Base-by-base conservation (phyloP, 768 basidiomycete species). In the Dendrothele bispora region DNA sequence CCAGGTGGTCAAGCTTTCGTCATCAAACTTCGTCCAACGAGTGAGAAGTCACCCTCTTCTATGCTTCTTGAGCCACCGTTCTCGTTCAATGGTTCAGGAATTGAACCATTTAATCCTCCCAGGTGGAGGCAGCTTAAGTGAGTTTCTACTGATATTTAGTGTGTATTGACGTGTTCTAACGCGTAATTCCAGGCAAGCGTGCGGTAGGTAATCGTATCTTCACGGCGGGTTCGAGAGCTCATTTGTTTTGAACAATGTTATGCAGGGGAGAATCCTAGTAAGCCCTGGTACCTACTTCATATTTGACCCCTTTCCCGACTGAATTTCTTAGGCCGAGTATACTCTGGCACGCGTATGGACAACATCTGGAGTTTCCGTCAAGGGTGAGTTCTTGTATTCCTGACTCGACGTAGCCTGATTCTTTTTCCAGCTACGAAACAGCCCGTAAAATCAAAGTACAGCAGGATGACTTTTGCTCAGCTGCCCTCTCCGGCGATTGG, bases 1-100 rank as follows among this genome's bases (percentile, higher is more conserved):
- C 43, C 50, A 75, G 88, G 87, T 41, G 91, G 91, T 8, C 90
- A 92, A 60, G 90, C 88, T 0, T 94, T 91, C 59, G 77, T 83
- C 40, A 81, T 94, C 57, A 94, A 94, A 64, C 67, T 88, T 15
- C 77, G 92, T 30, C 78, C 80, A 48, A 92, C 90, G 0, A 54
- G 71, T 17, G 88, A 89, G 53, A 77, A 83, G 26, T 84, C 87
- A 0, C 77, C 88, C 3, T 78, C 81, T 12, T 81, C 86, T 3
- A 84, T 89, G 82, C 66, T 91, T 5, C 68, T 95, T 20, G 92
- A 95, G 53, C 84, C 89, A 24, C 91, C 91, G 7, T 49, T 10
- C 65, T 65, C 49, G 53, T 62, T 39, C 30, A 79, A 84, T 56
- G 65, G 62, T 21, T 66, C 79, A 6, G 65, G 61, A 7, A 54